phyloP scores from a whole-genome alignment of 305 asterid species.

The Fraxinus sp. region DNA sequence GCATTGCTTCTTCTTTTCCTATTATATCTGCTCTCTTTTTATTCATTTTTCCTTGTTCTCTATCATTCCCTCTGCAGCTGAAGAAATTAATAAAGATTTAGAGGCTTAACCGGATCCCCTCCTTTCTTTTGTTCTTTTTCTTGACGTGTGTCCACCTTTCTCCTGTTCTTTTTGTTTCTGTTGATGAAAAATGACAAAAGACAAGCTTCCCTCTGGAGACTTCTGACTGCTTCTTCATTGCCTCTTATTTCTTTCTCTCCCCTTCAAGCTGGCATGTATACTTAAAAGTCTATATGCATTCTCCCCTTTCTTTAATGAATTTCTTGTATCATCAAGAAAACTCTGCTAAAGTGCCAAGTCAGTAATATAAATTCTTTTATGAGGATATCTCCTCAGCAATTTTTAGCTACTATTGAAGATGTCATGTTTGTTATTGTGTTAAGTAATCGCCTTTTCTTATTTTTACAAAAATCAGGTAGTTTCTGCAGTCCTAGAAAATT shows the following conservation, averaged over 20 bases:
- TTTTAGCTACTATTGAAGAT: slow-evolving; percentile 21
- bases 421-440: slow-evolving; percentile 14
- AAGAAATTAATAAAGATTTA: background rate
- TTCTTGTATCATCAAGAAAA: slow-evolving; percentile 11
- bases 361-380: background rate
- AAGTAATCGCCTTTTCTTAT: slow-evolving; percentile 33
- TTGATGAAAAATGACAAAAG: background rate
- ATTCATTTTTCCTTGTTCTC: background rate
- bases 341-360: slow-evolving; percentile 14
- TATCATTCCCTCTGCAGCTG: background rate
- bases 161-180: background rate
- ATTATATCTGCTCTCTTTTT: background rate
- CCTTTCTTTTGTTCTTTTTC: background rate
- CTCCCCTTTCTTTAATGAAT: background rate
- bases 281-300: slow-evolving; percentile 6
- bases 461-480: slow-evolving; percentile 70
- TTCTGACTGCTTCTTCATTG: background rate
- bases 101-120: background rate
- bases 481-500: slow-evolving; percentile 69
- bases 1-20: background rate
- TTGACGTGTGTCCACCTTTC: background rate
- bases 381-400: slow-evolving; percentile 3
- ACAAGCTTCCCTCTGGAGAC: background rate
- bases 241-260: background rate
- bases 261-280: background rate